phyloP scores from a whole-genome alignment of 1,284 basidiomycete species.

The Fomitopsis schrenkii region DNA sequence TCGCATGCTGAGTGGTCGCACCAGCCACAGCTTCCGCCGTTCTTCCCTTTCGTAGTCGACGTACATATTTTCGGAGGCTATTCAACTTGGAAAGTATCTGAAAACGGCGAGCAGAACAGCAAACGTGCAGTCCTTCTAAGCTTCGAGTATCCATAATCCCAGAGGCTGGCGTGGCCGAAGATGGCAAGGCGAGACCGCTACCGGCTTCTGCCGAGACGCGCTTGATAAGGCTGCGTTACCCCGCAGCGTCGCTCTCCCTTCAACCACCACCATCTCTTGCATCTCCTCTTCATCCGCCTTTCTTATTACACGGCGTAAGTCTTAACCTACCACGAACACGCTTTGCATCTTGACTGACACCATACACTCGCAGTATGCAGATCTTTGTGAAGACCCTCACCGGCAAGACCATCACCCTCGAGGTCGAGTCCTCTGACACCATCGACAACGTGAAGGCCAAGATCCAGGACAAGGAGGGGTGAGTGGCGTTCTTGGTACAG shows the following conservation, averaged over 20 bases:
- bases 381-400: conserved; percentile 30
- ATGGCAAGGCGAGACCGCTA: not conserved
- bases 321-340: not conserved
- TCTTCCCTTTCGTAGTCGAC: no score
- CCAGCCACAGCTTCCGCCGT: no score
- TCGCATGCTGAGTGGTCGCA: no score
- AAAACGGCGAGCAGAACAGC: no score
- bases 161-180: not conserved
- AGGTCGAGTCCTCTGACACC: conserved; percentile 26
- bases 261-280: conserved; percentile 23
- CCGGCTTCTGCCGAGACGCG: not conserved
- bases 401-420: conserved; percentile 27
- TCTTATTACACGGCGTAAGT: conserved; percentile 7
- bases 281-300: conserved; percentile 1
- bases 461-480: conserved; percentile 29
- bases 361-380: conserved; percentile 19
- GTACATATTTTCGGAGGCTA: no score
- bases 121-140: no score
- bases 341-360: not conserved
- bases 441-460: conserved; percentile 27
- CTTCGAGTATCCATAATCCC: no score
- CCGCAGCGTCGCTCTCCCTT: conserved; percentile 11
- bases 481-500: not conserved
- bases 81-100: no score
- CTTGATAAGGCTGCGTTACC: conserved; percentile 20